A percentile compares a stretch with the other conserved stretches of the same genome.
Evolutionary conservation across 2,329 filamentous ascomycete species (phyloP).

Genomic region (Aaosphaeria arxii): DNA sequence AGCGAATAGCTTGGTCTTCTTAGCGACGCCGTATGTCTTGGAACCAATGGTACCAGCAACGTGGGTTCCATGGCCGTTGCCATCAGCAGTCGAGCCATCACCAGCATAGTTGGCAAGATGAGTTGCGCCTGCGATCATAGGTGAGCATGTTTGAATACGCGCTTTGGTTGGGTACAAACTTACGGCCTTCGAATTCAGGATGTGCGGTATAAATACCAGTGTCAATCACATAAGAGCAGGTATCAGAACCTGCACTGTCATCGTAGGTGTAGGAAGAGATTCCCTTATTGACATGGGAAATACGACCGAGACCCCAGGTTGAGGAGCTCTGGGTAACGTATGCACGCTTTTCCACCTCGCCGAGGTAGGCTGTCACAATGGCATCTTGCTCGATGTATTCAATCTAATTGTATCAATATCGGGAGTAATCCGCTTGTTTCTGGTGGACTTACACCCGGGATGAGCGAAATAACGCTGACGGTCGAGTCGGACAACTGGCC

Average conservation of each 20-base stretch:
- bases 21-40: slow-evolving; percentile 38
- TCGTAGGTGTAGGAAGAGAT: slow-evolving; percentile 39
- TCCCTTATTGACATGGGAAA: slow-evolving; percentile 34
- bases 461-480: slow-evolving; percentile 3
- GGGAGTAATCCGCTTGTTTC: not conserved
- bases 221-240: slow-evolving; percentile 62
- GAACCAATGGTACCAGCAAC: slow-evolving; percentile 36
- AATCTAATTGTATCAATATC: slow-evolving; percentile 16
- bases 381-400: slow-evolving; percentile 41
- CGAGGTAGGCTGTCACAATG: slow-evolving; percentile 21
- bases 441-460: not conserved
- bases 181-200: slow-evolving; percentile 38
- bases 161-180: slow-evolving; percentile 3
- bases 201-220: slow-evolving; percentile 61
- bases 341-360: slow-evolving; percentile 23
- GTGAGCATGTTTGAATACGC: too few relatives aligned
- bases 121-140: slow-evolving; percentile 19
- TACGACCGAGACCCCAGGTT: slow-evolving; percentile 42
- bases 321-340: slow-evolving; percentile 38
- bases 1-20: slow-evolving; percentile 37
- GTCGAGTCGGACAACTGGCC: slow-evolving; percentile 29
- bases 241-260: slow-evolving; percentile 32
- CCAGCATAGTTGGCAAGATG: slow-evolving; percentile 38
- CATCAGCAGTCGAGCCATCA: slow-evolving; percentile 33
- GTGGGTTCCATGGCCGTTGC: slow-evolving; percentile 41